phyloP scores from a whole-genome alignment of 192 early-diverging fungal genomes.

The Geranomyces michiganensis region DNA sequence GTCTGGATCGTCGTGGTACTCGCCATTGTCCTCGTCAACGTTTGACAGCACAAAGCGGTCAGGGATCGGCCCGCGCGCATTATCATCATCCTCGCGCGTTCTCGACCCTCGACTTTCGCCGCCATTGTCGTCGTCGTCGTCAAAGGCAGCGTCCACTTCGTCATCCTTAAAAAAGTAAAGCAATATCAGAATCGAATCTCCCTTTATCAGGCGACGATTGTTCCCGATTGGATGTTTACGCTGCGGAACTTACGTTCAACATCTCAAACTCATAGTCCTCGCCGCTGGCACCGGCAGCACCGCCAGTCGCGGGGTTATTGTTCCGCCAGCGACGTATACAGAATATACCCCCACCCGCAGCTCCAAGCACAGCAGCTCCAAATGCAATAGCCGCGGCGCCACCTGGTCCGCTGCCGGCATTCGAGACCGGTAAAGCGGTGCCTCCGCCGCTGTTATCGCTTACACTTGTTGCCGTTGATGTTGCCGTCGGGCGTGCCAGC shows the following conservation, averaged over 20 bases:
- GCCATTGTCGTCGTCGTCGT: conserved; percentile 27
- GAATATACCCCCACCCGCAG: conserved; percentile 6
- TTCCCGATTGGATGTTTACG: no score
- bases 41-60: neutral
- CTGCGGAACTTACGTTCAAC: neutral
- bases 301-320: neutral
- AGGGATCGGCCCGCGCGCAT: no score
- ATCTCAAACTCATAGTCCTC: conserved; percentile 34
- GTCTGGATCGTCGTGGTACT: conserved; percentile 1
- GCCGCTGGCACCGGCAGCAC: neutral
- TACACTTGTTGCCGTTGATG: neutral
- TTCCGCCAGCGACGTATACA: neutral
- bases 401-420: conserved; percentile 14
- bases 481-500: neutral
- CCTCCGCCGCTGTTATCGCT: neutral
- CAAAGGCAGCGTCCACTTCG: conserved; percentile 40
- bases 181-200: no score
- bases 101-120: neutral
- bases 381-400: conserved; percentile 6
- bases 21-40: neutral
- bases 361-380: neutral
- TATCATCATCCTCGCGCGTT: no score
- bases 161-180: conserved; percentile 8
- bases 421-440: conserved; percentile 5
- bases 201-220: no score